phyloP scores from a whole-genome alignment of 768 basidiomycete genomes.

The Leccinum arenicola region DNA sequence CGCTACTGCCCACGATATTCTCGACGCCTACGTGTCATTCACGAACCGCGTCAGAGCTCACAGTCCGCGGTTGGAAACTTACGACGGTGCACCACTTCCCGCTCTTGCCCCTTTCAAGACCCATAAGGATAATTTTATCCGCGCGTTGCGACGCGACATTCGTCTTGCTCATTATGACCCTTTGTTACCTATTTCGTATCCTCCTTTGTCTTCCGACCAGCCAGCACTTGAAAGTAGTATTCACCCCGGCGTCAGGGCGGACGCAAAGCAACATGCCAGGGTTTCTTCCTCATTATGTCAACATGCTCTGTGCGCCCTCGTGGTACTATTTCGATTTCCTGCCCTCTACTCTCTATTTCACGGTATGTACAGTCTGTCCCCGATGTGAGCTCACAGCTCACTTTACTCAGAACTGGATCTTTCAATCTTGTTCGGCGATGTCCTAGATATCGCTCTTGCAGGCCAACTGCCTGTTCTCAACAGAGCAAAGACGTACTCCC shows the following conservation, averaged over 20 bases:
- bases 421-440: slow-evolving; percentile 39
- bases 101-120: slow-evolving; percentile 31
- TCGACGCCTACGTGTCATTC: slow-evolving; percentile 59
- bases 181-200: slow-evolving; percentile 18
- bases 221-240: background rate
- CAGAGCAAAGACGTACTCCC: slow-evolving; percentile 42
- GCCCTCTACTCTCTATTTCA: slow-evolving; percentile 45
- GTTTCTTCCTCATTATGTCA: slow-evolving; percentile 49
- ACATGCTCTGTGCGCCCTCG: slow-evolving; percentile 49
- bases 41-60: slow-evolving; percentile 40
- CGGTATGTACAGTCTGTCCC: slow-evolving; percentile 37
- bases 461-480: slow-evolving; percentile 36
- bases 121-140: slow-evolving; percentile 34
- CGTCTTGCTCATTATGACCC: slow-evolving; percentile 39
- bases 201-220: slow-evolving; percentile 4
- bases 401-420: slow-evolving; percentile 41
- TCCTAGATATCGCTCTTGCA: slow-evolving; percentile 42
- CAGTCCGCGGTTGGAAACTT: slow-evolving; percentile 2
- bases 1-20: slow-evolving; percentile 51
- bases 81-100: slow-evolving; percentile 3
- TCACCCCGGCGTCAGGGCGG: slow-evolving; percentile 23
- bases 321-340: slow-evolving; percentile 49
- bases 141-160: slow-evolving; percentile 53
- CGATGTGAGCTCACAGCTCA: background rate
- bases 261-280: slow-evolving; percentile 39